phyloP scores from a whole-genome alignment of 139 green algal genomes.

The Chlamydomonas sp. region DNA sequence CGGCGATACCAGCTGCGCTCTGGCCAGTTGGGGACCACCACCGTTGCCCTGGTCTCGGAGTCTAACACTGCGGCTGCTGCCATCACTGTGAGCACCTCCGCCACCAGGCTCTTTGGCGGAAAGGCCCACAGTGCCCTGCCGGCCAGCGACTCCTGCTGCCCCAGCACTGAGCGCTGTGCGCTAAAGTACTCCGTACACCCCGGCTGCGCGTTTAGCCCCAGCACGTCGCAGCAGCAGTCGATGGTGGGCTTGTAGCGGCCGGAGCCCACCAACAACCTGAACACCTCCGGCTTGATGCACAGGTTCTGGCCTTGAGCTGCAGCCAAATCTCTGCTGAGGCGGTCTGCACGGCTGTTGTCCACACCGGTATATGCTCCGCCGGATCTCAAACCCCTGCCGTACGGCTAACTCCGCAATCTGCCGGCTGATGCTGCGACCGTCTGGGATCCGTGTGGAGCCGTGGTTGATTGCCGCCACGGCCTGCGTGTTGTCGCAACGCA shows the following conservation, averaged over 20 bases:
- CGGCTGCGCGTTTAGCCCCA: neutral
- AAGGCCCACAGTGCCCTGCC: constrained; percentile 10
- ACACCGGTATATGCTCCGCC: neutral
- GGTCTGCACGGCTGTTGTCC: neutral
- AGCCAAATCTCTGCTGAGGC: neutral
- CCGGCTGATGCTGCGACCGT: neutral
- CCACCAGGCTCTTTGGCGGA: neutral
- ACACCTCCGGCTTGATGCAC: neutral
- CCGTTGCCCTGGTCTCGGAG: no score
- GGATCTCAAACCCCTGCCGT: neutral
- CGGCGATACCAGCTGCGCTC: no score
- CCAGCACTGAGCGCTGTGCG: neutral
- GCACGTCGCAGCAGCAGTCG: neutral
- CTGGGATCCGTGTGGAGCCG: neutral
- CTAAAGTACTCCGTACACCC: neutral
- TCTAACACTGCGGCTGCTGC: no score
- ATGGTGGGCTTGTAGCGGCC: neutral
- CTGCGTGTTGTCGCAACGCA: neutral
- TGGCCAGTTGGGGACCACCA: no score
- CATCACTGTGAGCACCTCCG: neutral
- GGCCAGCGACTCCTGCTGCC: neutral
- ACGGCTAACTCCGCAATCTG: neutral
- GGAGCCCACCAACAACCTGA: neutral
- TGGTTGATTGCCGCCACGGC: neutral
- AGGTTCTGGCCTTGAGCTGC: neutral